Percentiles rank a stretch among this genome's conserved stretches.
Evolutionary conservation across 2,329 filamentous ascomycete species (phyloP).

Genomic region (Nigrospora sphaerica): DNA sequence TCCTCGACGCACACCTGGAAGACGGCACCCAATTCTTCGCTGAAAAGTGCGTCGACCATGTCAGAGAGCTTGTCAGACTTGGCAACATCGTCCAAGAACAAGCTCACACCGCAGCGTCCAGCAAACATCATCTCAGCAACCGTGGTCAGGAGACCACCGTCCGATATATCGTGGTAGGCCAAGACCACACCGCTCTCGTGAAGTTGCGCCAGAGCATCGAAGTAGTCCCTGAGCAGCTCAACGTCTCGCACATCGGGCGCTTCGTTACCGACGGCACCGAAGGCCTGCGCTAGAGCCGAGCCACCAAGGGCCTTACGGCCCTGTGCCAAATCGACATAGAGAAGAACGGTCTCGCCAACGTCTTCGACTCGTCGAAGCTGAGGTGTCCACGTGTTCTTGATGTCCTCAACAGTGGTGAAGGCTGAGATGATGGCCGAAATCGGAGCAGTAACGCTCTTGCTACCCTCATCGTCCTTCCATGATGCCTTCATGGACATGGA

Average conservation of each 20-base stretch:
- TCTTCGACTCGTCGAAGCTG: constrained; percentile 76
- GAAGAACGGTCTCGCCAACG: constrained; percentile 78
- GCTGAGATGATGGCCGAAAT: constrained; percentile 88
- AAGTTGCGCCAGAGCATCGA: constrained; percentile 69
- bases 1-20: constrained; percentile 88
- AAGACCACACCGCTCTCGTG: constrained; percentile 60
- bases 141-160: constrained; percentile 86
- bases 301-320: constrained; percentile 80
- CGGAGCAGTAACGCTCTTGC: constrained; percentile 84
- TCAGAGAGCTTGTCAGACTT: constrained; percentile 55
- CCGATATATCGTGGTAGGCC: constrained; percentile 90
- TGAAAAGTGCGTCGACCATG: constrained; percentile 78
- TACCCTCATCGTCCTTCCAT: constrained; percentile 69
- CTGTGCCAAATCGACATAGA: constrained; percentile 84
- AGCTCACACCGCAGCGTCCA: constrained; percentile 78
- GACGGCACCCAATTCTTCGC: constrained; percentile 90
- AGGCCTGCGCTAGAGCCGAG: constrained; percentile 83
- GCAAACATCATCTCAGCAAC: constrained; percentile 98
- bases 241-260: constrained; percentile 80
- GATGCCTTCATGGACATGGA: constrained; percentile 99
- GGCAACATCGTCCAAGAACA: constrained; percentile 71
- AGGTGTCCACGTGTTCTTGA: constrained; percentile 88
- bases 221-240: constrained; percentile 79
- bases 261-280: constrained; percentile 78
- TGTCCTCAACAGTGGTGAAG: constrained; percentile 76